Percentiles rank a stretch among this genome's conserved stretches.
These are phyloP conservation scores for Neolentinus lepideus DNA, from an alignment of 1,284 basidiomycete species.

Conservation along the genomic window DNA sequence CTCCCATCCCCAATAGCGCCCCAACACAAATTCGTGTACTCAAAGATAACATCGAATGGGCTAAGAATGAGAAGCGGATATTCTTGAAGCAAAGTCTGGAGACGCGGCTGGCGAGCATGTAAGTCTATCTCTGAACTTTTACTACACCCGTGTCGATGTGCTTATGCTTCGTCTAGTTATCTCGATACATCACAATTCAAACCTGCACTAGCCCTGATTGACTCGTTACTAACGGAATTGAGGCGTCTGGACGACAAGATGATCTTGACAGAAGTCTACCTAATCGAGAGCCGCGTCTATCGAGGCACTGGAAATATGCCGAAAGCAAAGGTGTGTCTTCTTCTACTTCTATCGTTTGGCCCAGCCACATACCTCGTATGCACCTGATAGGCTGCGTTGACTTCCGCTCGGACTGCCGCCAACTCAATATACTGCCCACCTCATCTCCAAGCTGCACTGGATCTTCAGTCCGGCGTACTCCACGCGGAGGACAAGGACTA, in stretches of 20 bases:
- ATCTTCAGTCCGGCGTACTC: conserved; percentile 87
- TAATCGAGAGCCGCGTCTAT: conserved; percentile 89
- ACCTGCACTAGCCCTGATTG: conserved; percentile 78
- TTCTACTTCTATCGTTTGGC: not conserved
- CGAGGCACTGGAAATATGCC: conserved; percentile 88
- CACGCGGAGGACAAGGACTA: conserved; percentile 99
- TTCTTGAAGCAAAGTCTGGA: conserved; percentile 95
- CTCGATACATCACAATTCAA: conserved; percentile 77
- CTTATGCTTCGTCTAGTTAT: conserved; percentile 5
- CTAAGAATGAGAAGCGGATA: conserved; percentile 86
- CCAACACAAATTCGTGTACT: conserved; percentile 83
- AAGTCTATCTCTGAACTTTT: conserved; percentile 21
- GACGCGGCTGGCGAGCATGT: conserved; percentile 83
- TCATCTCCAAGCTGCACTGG: conserved; percentile 84
- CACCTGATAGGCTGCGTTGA: conserved; percentile 73
- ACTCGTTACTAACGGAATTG: conserved; percentile 82
- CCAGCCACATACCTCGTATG: not conserved
- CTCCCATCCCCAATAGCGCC: conserved; percentile 67
- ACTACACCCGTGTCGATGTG: not conserved
- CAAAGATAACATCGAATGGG: conserved; percentile 91
- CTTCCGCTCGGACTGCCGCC: conserved; percentile 89
- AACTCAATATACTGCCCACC: conserved; percentile 99
- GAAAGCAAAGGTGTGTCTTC: conserved; percentile 74
- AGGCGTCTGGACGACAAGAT: conserved; percentile 96
- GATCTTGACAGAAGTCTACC: conserved; percentile 94